phyloP scores from a whole-genome alignment of 768 basidiomycete genomes.

The Russula foetens region DNA sequence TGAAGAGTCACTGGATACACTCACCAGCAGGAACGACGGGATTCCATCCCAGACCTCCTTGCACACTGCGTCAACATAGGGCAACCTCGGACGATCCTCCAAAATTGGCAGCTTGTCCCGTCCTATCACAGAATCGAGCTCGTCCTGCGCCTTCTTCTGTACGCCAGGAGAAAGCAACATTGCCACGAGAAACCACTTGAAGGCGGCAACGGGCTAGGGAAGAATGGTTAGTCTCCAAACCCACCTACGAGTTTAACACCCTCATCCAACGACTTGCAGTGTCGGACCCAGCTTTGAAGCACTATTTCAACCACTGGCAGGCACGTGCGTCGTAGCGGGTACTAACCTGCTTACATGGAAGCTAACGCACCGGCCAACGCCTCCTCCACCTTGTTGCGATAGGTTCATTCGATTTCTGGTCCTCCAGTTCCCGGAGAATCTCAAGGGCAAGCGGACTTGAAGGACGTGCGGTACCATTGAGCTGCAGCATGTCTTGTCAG shows the following conservation, averaged over 20 bases:
- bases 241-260: background rate
- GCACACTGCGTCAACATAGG: background rate
- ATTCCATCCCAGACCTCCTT: background rate
- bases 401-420: background rate
- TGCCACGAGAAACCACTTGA: background rate
- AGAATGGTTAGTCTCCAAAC: too few relatives aligned
- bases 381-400: background rate
- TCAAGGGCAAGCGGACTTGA: background rate
- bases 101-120: conserved; percentile 4
- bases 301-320: background rate
- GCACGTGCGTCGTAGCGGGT: too few relatives aligned
- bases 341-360: background rate
- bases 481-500: background rate
- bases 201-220: background rate
- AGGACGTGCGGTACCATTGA: background rate
- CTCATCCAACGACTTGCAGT: background rate
- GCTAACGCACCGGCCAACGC: background rate
- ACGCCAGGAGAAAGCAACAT: background rate
- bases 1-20: background rate
- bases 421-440: background rate
- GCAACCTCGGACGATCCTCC: background rate
- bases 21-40: background rate
- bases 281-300: background rate
- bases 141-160: background rate
- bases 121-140: conserved; percentile 1